Percentiles rank a stretch among this genome's conserved stretches.
Evolutionary conservation across 1,284 basidiomycete species (phyloP).

Genomic region (Pseudozyma pruni): DNA sequence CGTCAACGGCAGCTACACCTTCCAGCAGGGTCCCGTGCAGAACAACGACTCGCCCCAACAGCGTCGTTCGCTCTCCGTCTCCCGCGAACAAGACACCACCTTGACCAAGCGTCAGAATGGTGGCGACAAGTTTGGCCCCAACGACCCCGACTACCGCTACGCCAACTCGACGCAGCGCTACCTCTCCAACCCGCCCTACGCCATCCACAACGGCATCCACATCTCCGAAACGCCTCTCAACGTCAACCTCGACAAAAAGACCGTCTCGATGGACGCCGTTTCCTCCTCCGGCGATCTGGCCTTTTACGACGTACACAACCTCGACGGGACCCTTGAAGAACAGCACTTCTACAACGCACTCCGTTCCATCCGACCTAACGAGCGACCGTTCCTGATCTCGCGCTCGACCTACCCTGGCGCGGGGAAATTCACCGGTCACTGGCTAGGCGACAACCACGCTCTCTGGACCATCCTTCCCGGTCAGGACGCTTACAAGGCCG

Average conservation of each 20-base stretch:
- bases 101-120: slow-evolving; percentile 11
- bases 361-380: slow-evolving; percentile 29
- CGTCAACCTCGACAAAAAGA: slow-evolving; percentile 66
- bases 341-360: slow-evolving; percentile 48
- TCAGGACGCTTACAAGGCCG: slow-evolving; percentile 38
- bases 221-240: slow-evolving; percentile 70
- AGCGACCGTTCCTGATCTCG: slow-evolving; percentile 56
- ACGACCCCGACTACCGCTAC: slow-evolving; percentile 41
- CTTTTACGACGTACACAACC: slow-evolving; percentile 67
- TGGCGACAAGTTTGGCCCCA: slow-evolving; percentile 19
- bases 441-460: slow-evolving; percentile 76
- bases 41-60: slow-evolving; percentile 29
- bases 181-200: slow-evolving; percentile 71
- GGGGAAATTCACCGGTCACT: slow-evolving; percentile 42
- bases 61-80: slow-evolving; percentile 10
- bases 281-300: slow-evolving; percentile 61
- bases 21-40: slow-evolving; percentile 23
- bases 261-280: slow-evolving; percentile 63
- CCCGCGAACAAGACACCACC: slow-evolving; percentile 7
- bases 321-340: slow-evolving; percentile 45
- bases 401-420: slow-evolving; percentile 56
- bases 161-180: slow-evolving; percentile 38
- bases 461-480: slow-evolving; percentile 72
- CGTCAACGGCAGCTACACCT: slow-evolving; percentile 72
- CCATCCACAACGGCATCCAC: slow-evolving; percentile 76